These are phyloP conservation scores for Millerago galiae DNA, from an alignment of 805 yeast species.

Conservation along the genomic window DNA sequence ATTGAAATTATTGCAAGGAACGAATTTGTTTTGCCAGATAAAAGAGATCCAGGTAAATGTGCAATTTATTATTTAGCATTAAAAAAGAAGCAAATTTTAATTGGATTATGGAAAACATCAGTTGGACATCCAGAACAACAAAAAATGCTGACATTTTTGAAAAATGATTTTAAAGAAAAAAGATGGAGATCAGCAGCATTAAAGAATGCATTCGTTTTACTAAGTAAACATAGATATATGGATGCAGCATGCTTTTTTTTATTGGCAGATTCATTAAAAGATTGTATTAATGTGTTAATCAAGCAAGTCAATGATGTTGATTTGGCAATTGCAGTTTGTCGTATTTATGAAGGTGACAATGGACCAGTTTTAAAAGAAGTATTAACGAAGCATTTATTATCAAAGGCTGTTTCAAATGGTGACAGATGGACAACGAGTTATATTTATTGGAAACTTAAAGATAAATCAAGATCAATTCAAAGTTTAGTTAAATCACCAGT, in stretches of 20 bases:
- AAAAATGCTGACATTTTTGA: conserved; percentile 72
- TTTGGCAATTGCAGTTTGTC: conserved; percentile 74
- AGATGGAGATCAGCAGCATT: conserved; percentile 87
- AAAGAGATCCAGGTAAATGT: conserved; percentile 67
- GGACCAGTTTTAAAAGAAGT: conserved; percentile 47
- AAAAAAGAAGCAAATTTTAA: conserved; percentile 64
- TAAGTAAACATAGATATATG: conserved; percentile 79
- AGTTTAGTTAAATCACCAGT: conserved; percentile 56
- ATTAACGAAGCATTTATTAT: conserved; percentile 45
- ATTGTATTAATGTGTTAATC: conserved; percentile 69
- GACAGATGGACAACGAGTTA: conserved; percentile 82
- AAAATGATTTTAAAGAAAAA: conserved; percentile 64
- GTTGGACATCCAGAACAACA: conserved; percentile 72
- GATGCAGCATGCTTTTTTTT: conserved; percentile 90
- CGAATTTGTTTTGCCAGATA: conserved; percentile 51
- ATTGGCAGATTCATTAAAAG: conserved; percentile 67
- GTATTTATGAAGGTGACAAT: conserved; percentile 62
- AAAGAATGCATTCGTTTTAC: conserved; percentile 85
- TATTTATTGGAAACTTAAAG: conserved; percentile 62
- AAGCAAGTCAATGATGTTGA: conserved; percentile 61
- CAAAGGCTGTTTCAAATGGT: conserved; percentile 51
- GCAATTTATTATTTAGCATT: conserved; percentile 75
- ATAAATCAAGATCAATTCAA: conserved; percentile 48
- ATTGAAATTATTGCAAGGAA: conserved; percentile 68
- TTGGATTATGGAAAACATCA: conserved; percentile 80